Percentiles rank a stretch among this genome's conserved stretches.
Conservation (phyloP, 176 grass and related monocot species). For the Eragrostis curvula region DNA sequence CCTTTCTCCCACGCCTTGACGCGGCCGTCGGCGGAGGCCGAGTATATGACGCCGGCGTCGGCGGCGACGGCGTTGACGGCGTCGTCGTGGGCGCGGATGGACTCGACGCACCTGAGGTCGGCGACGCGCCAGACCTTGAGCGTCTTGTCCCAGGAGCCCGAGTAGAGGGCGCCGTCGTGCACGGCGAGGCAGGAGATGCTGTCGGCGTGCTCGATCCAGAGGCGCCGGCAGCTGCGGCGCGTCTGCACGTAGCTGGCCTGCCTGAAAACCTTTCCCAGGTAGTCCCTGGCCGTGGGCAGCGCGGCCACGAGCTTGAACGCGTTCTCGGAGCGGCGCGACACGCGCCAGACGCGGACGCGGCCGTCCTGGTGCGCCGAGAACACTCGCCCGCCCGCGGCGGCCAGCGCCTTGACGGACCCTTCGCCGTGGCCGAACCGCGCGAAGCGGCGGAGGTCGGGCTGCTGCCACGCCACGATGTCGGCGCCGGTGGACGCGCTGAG, state of each 20-base stretch:
- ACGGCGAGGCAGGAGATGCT: conserved; percentile 98
- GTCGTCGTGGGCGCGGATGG: conserved; percentile 91
- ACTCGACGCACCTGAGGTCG: conserved; percentile 88
- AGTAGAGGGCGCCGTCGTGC: conserved; percentile 75
- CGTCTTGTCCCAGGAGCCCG: conserved; percentile 82
- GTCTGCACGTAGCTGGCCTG: conserved; percentile 80
- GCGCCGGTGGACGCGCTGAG: conserved; percentile 78
- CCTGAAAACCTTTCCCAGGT: conserved; percentile 65
- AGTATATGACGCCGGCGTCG: conserved; percentile 57
- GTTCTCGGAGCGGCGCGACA: conserved; percentile 73
- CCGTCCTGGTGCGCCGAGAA: conserved; percentile 97
- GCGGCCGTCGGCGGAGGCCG: conserved; percentile 79
- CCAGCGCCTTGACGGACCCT: conserved; percentile 89
- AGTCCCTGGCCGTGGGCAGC: conserved; percentile 79
- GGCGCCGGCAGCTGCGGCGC: conserved; percentile 51
- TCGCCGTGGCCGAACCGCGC: conserved; percentile 67
- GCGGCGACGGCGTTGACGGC: conserved; percentile 73
- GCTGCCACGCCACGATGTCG: conserved; percentile 90
- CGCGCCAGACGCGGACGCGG: conserved; percentile 86
- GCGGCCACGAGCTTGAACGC: conserved; percentile 75
- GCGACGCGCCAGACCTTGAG: conserved; percentile 89
- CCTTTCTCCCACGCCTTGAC: conserved; percentile 82
- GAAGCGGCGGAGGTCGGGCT: conserved; percentile 82
- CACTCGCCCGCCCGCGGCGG: conserved; percentile 51
- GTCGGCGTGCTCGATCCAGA: conserved; percentile 98